Evolutionary conservation across 108 stramenopile genomes (phyloP).

Genomic region (Licmophora abbreviata): DNA sequence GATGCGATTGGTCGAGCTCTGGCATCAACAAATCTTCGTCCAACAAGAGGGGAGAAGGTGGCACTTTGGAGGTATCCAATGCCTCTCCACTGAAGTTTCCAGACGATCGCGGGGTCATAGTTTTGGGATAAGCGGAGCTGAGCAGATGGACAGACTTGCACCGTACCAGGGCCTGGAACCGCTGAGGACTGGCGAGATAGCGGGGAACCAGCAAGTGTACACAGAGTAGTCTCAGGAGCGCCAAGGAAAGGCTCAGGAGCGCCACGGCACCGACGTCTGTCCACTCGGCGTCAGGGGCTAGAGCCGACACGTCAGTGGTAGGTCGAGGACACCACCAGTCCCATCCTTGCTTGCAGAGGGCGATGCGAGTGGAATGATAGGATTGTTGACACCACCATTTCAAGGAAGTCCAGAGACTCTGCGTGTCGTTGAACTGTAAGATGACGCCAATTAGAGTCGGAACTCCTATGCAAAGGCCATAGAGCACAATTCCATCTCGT

Average conservation of each 20-base stretch:
- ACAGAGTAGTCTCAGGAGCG: conserved; percentile 43
- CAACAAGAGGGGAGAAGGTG: conserved; percentile 8
- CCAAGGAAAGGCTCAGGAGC: conserved; percentile 33
- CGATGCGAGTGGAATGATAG: too few species aligned
- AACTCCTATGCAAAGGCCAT: conserved; percentile 24
- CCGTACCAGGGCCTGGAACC: conserved; percentile 50
- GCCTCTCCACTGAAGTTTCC: neutral
- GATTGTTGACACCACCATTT: too few species aligned
- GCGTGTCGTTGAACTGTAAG: neutral
- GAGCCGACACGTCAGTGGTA: too few species aligned
- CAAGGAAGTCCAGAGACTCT: neutral
- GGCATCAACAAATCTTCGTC: too few species aligned
- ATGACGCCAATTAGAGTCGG: conserved; percentile 16
- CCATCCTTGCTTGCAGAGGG: too few species aligned
- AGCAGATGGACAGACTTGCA: conserved; percentile 71
- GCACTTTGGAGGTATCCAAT: conserved; percentile 6
- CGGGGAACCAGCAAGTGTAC: conserved; percentile 63
- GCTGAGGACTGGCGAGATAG: conserved; percentile 30
- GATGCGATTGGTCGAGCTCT: too few species aligned
- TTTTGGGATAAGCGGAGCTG: conserved; percentile 38
- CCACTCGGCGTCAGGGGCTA: neutral
- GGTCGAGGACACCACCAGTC: too few species aligned
- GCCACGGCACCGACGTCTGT: conserved; percentile 49
- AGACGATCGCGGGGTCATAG: conserved; percentile 22
- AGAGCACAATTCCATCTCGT: conserved; percentile 22